Evolutionary conservation across 106 monocot genomes (phyloP), one percentile per base, ranked within the genome.

Genomic region (Acanthochlamys bracteata): DNA sequence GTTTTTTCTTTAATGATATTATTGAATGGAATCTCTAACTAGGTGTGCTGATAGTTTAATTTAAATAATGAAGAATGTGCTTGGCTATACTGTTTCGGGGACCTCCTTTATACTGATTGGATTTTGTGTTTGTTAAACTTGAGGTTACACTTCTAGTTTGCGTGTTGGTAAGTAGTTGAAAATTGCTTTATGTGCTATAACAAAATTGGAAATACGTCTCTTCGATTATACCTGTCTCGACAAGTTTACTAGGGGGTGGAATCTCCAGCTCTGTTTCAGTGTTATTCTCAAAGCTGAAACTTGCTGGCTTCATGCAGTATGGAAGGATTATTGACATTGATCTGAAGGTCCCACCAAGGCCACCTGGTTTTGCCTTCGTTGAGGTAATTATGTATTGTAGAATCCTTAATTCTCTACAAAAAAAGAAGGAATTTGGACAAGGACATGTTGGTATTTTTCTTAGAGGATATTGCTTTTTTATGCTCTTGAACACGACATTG

Each of bases 321-420:
- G 93, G 93, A 19, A 73, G 70, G 0, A 85, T 93, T 76, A 66
- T 89, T 46, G 84, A 86, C 52, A 86, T 94, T 81, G 89, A 94
- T 66, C 60, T 94, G 77, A 89, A 89, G 84, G 75, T 94, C 63
- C 93, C 93, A 63, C 93, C 93, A 42, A 86, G 89, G 63, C 93
- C 93, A 67, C 93, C 93, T 20, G 93, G 89, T 73, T 93, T 89
- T 80, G 88, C 93, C 57, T 94, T 89, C 60, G 67, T 94, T 75
- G 89, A 94, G 93, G 93, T 94, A 86, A 65, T 10, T 20, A 33
- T 33, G n/a, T 33, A 33, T 33, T 33, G 33, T 33, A 6, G 33
- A 6, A 3, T 33, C 51, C 10, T 51, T 1, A 51, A 51, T 51
- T 51, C 51, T 51, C 13, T 19, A 51, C n/a, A 8, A 51, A 15